Conservation (phyloP, 345 rosid species). For the Mercurialis annua region DNA sequence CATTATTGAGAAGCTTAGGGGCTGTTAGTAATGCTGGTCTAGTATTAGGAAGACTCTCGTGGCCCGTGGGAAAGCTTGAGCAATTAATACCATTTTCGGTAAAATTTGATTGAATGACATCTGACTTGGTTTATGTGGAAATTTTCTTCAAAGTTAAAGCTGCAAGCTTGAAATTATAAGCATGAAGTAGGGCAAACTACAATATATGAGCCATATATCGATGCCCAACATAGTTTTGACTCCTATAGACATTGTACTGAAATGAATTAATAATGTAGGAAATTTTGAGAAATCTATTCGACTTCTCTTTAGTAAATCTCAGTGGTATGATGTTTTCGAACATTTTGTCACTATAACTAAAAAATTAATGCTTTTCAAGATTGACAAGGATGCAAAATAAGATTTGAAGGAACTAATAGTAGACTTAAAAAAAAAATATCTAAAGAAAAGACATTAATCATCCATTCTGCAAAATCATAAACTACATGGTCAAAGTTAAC, state of each 20-base stretch:
- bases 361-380: not conserved
- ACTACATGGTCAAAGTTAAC: too few relatives aligned
- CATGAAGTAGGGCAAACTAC: not conserved
- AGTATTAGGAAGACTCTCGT: not conserved
- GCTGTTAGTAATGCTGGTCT: not conserved
- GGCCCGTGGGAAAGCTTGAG: not conserved
- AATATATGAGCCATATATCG: not conserved
- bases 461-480: too few relatives aligned
- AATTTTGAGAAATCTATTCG: not conserved
- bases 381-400: not conserved
- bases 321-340: too few relatives aligned
- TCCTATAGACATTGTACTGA: not conserved
- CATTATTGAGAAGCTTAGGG: not conserved
- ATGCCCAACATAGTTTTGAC: not conserved
- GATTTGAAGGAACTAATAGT: too few relatives aligned
- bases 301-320: too few relatives aligned
- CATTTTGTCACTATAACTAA: too few relatives aligned
- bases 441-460: too few relatives aligned
- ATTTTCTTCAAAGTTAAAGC: not conserved
- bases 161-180: not conserved
- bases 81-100: not conserved
- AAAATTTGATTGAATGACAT: not conserved
- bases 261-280: not conserved
- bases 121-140: not conserved
- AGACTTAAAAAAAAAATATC: not conserved